These are phyloP conservation scores for Pochonia chlamydosporia DNA, from an alignment of 2,329 filamentous ascomycete species.

Conservation along the genomic window DNA sequence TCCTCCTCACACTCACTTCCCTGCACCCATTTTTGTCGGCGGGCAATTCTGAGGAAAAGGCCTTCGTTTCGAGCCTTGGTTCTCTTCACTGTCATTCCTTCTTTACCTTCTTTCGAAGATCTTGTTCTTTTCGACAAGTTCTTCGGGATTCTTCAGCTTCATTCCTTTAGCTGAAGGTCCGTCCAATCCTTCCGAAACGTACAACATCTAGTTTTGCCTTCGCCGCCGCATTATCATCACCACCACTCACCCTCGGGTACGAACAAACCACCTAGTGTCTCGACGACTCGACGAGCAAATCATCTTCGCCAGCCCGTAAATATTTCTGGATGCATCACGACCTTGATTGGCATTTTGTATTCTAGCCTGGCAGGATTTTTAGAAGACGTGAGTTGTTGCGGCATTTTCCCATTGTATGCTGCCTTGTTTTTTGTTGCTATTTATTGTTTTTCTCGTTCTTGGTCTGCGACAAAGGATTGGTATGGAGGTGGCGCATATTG, in stretches of 20 bases:
- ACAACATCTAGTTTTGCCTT: too few relatives aligned
- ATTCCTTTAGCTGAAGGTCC: constrained; percentile 29
- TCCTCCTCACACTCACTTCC: constrained; percentile 2
- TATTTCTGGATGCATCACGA: constrained; percentile 3
- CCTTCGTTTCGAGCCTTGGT: neutral
- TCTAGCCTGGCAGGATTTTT: neutral
- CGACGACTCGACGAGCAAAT: constrained; percentile 9
- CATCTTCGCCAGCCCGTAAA: neutral
- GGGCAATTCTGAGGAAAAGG: constrained; percentile 1
- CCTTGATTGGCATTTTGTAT: neutral
- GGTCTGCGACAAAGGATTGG: constrained; percentile 6
- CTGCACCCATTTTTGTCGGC: neutral
- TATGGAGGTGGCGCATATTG: constrained; percentile 3
- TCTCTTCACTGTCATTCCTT: constrained; percentile 2
- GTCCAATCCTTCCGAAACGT: constrained; percentile 29
- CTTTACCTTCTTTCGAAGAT: constrained; percentile 1
- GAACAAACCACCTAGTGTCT: constrained; percentile 1
- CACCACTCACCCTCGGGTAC: too few relatives aligned
- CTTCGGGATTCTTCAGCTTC: constrained; percentile 16
- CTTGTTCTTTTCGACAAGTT: constrained; percentile 1
- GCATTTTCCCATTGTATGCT: neutral
- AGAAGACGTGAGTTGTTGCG: constrained; percentile 1
- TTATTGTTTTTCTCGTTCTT: constrained; percentile 4
- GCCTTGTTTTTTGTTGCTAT: constrained; percentile 5
- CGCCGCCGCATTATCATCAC: too few relatives aligned